Percentiles rank a stretch among this genome's conserved stretches.
Conservation (phyloP, 306 rosid genomes). For the Cicer arietinum region DNA sequence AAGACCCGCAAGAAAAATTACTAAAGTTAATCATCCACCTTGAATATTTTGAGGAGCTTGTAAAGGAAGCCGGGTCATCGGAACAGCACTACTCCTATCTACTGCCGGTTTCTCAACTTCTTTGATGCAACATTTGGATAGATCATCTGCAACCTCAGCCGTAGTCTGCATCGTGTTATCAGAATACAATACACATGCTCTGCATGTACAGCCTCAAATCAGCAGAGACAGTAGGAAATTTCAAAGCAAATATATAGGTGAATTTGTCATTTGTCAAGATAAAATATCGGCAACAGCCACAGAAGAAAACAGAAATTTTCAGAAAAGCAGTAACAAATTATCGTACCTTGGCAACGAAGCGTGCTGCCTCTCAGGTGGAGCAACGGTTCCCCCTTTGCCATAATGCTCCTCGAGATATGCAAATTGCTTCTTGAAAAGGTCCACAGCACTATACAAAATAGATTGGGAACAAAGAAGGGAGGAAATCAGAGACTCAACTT, state of each 20-base stretch:
- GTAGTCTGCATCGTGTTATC: conserved; percentile 63
- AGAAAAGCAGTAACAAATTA: conserved; percentile 18
- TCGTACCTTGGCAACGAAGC: conserved; percentile 92
- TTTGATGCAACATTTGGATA: conserved; percentile 85
- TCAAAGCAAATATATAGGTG: conserved; percentile 21
- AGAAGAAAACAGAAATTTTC: conserved; percentile 11
- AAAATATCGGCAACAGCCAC: conserved; percentile 24
- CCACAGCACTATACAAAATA: conserved; percentile 79
- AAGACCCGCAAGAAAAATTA: neutral
- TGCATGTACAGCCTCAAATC: conserved; percentile 53
- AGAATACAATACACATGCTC: conserved; percentile 81
- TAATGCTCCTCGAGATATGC: conserved; percentile 97
- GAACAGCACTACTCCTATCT: conserved; percentile 68
- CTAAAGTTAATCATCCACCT: conserved; percentile 54
- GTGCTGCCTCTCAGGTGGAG: conserved; percentile 94
- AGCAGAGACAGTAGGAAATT: conserved; percentile 34
- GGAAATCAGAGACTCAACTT: conserved; percentile 7
- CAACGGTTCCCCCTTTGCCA: conserved; percentile 79
- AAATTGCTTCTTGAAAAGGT: conserved; percentile 97
- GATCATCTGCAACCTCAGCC: conserved; percentile 74
- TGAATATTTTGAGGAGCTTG: conserved; percentile 85
- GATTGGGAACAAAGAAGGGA: neutral
- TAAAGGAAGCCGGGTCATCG: conserved; percentile 69
- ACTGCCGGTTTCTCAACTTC: conserved; percentile 73
- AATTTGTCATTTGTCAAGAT: conserved; percentile 10